Conservation (phyloP, 495 filamentous ascomycete genomes). For the Annulohypoxylon nitens region DNA sequence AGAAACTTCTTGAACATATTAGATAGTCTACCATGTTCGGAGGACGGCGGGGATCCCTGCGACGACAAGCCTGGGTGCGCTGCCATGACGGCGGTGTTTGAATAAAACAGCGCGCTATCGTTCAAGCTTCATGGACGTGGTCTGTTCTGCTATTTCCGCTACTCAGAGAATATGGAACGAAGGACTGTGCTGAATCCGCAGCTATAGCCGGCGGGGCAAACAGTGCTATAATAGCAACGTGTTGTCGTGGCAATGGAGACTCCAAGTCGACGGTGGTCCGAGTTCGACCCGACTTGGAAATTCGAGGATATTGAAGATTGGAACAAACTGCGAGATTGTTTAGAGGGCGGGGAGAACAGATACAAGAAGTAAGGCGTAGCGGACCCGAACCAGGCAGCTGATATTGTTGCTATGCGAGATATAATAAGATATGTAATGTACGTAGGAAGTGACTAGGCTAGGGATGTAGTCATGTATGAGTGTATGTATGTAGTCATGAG, state of each 20-base stretch:
- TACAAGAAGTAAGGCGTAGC: slow-evolving; percentile 36
- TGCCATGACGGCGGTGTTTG: slow-evolving; percentile 42
- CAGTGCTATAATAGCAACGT: slow-evolving; percentile 16
- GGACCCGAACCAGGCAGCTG: slow-evolving; percentile 22
- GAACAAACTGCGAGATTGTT: slow-evolving; percentile 26
- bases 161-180: slow-evolving; percentile 19
- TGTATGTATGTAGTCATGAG: slow-evolving; percentile 27
- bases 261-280: slow-evolving; percentile 23
- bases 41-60: slow-evolving; percentile 36
- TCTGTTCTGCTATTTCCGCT: slow-evolving; percentile 27
- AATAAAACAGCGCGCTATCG: slow-evolving; percentile 34
- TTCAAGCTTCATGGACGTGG: slow-evolving; percentile 36
- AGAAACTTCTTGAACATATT: slow-evolving; percentile 52
- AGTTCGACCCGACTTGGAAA: slow-evolving; percentile 27
- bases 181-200: slow-evolving; percentile 7
- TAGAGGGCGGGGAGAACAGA: slow-evolving; percentile 26
- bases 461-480: slow-evolving; percentile 1
- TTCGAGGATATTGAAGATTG: slow-evolving; percentile 18
- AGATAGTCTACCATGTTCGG: slow-evolving; percentile 47
- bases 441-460: slow-evolving; percentile 21
- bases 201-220: slow-evolving; percentile 28
- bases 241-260: slow-evolving; percentile 39
- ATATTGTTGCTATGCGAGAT: slow-evolving; percentile 35
- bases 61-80: slow-evolving; percentile 36
- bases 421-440: slow-evolving; percentile 26